Percentiles rank a stretch among this genome's conserved stretches.
These are phyloP conservation scores for Alternaria panax DNA, from an alignment of 2,329 filamentous ascomycete species.

Conservation along the genomic window DNA sequence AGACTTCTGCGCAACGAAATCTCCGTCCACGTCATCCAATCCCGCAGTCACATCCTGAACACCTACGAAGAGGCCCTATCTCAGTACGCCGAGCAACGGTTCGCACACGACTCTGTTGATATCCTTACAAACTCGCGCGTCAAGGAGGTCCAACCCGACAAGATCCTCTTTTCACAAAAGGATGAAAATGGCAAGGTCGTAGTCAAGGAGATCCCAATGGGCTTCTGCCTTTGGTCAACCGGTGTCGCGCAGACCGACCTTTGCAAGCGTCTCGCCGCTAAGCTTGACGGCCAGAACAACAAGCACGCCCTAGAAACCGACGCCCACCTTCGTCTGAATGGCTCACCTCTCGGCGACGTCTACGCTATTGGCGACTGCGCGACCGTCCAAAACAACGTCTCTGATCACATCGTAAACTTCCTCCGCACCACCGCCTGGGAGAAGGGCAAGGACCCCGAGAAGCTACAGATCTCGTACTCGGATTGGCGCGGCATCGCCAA, in stretches of 20 bases:
- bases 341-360: constrained; percentile 89
- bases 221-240: constrained; percentile 97
- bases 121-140: constrained; percentile 93
- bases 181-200: constrained; percentile 73
- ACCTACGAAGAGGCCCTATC: constrained; percentile 97
- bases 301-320: constrained; percentile 93
- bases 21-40: constrained; percentile 96
- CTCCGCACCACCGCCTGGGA: constrained; percentile 90
- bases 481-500: constrained; percentile 89
- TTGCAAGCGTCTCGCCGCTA: constrained; percentile 76
- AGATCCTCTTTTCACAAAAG: constrained; percentile 88
- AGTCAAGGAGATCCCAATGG: constrained; percentile 93
- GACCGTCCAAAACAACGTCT: constrained; percentile 96
- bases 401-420: constrained; percentile 89
- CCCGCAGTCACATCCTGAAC: constrained; percentile 92
- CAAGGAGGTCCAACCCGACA: constrained; percentile 83
- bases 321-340: constrained; percentile 86
- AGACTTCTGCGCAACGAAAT: constrained; percentile 94
- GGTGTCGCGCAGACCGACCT: constrained; percentile 88
- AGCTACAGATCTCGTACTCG: constrained; percentile 81
- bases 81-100: constrained; percentile 87
- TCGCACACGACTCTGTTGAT: constrained; percentile 88
- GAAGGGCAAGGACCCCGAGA: constrained; percentile 86
- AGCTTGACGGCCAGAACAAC: constrained; percentile 83
- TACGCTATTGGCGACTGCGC: constrained; percentile 96